Percentiles rank a stretch among this genome's conserved stretches.
These are phyloP conservation scores for Trebouxiophyceae sp. DNA, from an alignment of 163 green algal species.

Conservation along the genomic window DNA sequence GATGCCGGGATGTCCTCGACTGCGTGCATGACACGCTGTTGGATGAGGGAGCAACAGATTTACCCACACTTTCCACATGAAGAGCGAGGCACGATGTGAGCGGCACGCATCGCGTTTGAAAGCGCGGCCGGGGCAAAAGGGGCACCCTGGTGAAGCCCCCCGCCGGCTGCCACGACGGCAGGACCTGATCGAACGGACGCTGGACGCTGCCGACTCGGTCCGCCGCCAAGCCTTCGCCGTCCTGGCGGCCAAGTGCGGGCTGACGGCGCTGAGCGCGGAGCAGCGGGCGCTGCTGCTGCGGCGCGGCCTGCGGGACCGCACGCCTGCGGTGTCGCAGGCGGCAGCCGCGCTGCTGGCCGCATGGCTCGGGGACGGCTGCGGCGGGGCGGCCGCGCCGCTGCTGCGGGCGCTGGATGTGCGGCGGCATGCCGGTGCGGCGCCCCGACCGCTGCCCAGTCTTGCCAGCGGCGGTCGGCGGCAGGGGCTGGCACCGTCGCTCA, in stretches of 20 bases:
- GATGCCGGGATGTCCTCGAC: too few species aligned
- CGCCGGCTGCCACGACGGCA: neutral
- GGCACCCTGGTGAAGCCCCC: too few species aligned
- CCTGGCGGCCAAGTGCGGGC: neutral
- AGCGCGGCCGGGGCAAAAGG: too few species aligned
- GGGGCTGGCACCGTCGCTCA: too few species aligned
- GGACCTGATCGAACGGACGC: neutral
- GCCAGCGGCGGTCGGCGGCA: too few species aligned
- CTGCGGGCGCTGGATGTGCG: neutral
- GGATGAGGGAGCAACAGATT: too few species aligned
- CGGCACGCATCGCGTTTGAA: too few species aligned
- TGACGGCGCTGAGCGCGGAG: neutral
- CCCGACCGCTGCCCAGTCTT: too few species aligned
- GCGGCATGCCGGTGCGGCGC: neutral
- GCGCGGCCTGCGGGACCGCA: neutral
- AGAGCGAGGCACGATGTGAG: too few species aligned
- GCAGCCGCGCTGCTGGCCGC: neutral
- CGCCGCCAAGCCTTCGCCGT: neutral
- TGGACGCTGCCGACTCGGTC: neutral
- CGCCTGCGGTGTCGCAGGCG: neutral
- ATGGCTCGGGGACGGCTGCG: neutral
- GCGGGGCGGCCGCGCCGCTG: neutral
- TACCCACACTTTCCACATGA: too few species aligned
- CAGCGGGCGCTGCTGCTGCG: neutral
- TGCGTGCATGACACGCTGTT: too few species aligned